Conservation (phyloP, 495 filamentous ascomycete species). For the Xylaria sp. region DNA sequence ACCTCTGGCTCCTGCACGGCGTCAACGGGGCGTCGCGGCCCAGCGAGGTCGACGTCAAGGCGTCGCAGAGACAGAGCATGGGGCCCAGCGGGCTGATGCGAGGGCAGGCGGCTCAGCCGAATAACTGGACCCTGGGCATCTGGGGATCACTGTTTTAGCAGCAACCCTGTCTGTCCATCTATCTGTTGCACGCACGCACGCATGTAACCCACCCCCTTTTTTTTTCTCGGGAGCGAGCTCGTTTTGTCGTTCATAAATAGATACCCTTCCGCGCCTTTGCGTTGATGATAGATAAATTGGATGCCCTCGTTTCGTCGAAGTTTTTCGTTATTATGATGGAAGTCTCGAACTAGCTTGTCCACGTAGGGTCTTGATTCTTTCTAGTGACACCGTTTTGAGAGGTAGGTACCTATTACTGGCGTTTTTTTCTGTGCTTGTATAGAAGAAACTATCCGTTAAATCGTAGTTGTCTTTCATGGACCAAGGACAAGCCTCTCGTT, state of each 20-base stretch:
- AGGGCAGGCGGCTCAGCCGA: slow-evolving; percentile 60
- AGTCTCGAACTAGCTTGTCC: too few species aligned
- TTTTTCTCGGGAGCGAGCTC: background rate
- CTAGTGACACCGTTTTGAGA: too few species aligned
- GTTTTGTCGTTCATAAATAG: slow-evolving; percentile 33
- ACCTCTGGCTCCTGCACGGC: slow-evolving; percentile 81
- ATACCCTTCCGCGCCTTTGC: slow-evolving; percentile 31
- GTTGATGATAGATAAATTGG: slow-evolving; percentile 23
- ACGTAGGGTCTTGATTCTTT: background rate
- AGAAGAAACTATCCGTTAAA: too few species aligned
- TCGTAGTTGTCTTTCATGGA: too few species aligned
- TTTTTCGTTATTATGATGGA: too few species aligned
- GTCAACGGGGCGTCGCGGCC: slow-evolving; percentile 72
- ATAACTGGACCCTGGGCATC: slow-evolving; percentile 79
- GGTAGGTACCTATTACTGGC: too few species aligned
- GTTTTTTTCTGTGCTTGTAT: too few species aligned
- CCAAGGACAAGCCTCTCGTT: too few species aligned
- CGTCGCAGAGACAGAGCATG: slow-evolving; percentile 64
- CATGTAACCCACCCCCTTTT: background rate
- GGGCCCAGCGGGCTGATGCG: slow-evolving; percentile 62
- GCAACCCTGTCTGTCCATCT: too few species aligned
- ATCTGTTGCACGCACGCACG: too few species aligned
- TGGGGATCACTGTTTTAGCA: slow-evolving; percentile 63
- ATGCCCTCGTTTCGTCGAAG: background rate
- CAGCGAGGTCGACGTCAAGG: slow-evolving; percentile 62